Percentiles rank a stretch among this genome's conserved stretches.
phyloP scores from a whole-genome alignment of 73 alveolate genomes.

The Uronychia binucleata region DNA sequence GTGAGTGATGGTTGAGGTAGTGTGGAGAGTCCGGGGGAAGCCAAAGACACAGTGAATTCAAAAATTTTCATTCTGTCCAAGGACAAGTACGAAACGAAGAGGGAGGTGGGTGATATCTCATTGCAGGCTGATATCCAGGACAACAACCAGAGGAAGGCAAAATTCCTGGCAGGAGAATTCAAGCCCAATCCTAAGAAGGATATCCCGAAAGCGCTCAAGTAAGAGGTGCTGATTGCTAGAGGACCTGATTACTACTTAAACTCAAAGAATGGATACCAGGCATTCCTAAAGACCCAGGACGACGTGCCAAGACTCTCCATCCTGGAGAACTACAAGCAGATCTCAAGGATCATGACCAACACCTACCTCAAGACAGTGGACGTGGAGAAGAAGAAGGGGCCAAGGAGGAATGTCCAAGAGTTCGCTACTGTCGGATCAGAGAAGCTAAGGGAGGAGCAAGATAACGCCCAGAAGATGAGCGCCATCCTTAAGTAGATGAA shows the following conservation, averaged over 20 bases:
- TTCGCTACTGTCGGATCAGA: not conserved
- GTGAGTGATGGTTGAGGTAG: too few relatives aligned
- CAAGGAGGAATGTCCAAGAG: not conserved
- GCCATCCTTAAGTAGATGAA: conserved; percentile 30
- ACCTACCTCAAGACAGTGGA: conserved; percentile 36
- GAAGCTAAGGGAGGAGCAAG: conserved; percentile 25
- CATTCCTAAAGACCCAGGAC: conserved; percentile 16
- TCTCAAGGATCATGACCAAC: conserved; percentile 28
- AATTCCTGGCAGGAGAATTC: not conserved
- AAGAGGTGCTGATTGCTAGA: not conserved
- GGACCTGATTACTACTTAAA: not conserved
- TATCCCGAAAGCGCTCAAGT: not conserved
- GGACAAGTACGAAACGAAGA: not conserved
- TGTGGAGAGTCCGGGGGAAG: not conserved
- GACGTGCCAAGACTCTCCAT: conserved; percentile 48
- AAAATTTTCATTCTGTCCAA: not conserved
- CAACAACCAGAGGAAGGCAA: not conserved
- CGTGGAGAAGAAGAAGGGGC: conserved; percentile 21
- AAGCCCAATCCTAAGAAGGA: not conserved
- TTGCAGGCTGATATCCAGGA: not conserved
- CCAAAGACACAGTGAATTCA: not conserved
- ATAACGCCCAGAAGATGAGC: conserved; percentile 35
- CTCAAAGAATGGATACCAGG: not conserved
- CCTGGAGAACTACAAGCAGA: conserved; percentile 30
- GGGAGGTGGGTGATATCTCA: not conserved